phyloP scores from a whole-genome alignment of 1,284 basidiomycete species.

The Cutaneotrichosporon cyanovorans region DNA sequence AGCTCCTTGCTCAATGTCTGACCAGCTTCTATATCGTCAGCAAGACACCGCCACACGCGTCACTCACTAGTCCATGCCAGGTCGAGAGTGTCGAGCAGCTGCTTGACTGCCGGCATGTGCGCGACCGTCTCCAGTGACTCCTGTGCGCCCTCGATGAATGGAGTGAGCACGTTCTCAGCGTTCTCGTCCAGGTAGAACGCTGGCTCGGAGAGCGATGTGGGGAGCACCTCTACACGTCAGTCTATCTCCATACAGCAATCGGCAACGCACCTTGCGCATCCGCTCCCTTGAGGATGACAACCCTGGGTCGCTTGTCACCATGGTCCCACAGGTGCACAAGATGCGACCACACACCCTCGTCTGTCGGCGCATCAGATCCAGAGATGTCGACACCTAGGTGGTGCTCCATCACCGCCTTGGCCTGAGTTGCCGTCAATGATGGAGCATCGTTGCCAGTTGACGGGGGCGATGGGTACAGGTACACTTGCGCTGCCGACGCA shows the following conservation, averaged over 20 bases:
- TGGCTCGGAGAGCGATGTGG: not conserved
- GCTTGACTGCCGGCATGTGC: slow-evolving; percentile 11
- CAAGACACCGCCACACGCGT: not conserved
- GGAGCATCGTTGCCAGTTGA: slow-evolving; percentile 17
- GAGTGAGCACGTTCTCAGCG: slow-evolving; percentile 9
- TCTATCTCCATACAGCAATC: not conserved
- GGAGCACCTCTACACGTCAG: slow-evolving; percentile 3
- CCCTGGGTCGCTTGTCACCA: slow-evolving; percentile 24
- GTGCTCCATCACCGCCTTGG: slow-evolving; percentile 41
- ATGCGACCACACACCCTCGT: slow-evolving; percentile 41
- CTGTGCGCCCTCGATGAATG: slow-evolving; percentile 8
- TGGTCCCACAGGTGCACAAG: slow-evolving; percentile 24
- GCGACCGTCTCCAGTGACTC: slow-evolving; percentile 6
- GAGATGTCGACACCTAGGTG: slow-evolving; percentile 37
- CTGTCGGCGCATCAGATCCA: slow-evolving; percentile 34
- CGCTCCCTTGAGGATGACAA: slow-evolving; percentile 40
- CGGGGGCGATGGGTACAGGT: slow-evolving; percentile 40
- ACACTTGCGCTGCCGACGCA: slow-evolving; percentile 30
- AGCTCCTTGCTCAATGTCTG: slow-evolving; percentile 36
- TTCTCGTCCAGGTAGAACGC: slow-evolving; percentile 12
- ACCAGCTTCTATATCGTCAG: slow-evolving; percentile 31
- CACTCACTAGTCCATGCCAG: slow-evolving; percentile 6
- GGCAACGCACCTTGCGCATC: slow-evolving; percentile 31
- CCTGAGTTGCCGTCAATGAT: slow-evolving; percentile 37
- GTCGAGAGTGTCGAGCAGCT: slow-evolving; percentile 13